Evolutionary conservation across 1,284 basidiomycete species (phyloP).

Genomic region (Erythrobasidium hasegawianum): DNA sequence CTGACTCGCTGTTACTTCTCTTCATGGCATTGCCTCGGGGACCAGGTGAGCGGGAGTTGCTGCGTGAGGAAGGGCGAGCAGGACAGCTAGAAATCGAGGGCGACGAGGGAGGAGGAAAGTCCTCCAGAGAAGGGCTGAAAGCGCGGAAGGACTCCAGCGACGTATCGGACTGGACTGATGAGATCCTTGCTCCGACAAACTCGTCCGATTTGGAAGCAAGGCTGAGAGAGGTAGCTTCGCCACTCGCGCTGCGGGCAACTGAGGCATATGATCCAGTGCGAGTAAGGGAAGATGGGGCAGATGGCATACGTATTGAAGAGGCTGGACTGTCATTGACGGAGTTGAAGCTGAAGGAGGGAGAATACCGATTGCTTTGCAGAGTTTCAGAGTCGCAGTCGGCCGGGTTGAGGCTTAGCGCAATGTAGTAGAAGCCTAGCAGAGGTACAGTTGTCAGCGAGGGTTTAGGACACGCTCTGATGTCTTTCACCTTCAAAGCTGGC

Average conservation of each 20-base stretch:
- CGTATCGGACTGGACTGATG: too few species aligned
- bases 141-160: background rate
- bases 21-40: background rate
- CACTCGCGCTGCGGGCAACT: conserved; percentile 11
- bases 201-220: too few species aligned
- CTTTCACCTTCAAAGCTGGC: conserved; percentile 31
- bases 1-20: conserved; percentile 4
- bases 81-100: background rate
- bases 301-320: too few species aligned
- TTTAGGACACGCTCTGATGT: too few species aligned
- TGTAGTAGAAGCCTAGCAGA: conserved; percentile 29
- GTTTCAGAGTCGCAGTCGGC: background rate
- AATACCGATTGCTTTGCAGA: background rate
- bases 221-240: background rate
- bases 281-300: too few species aligned
- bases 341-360: too few species aligned
- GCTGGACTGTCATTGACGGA: too few species aligned
- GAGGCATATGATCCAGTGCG: conserved; percentile 24
- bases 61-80: conserved; percentile 10
- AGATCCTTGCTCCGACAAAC: too few species aligned
- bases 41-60: conserved; percentile 4
- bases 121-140: conserved; percentile 17
- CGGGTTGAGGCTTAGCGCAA: conserved; percentile 26
- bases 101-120: conserved; percentile 12
- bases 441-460: too few species aligned